Percentiles rank a stretch among this genome's conserved stretches.
These are phyloP conservation scores for Datura wrightii DNA, from an alignment of 257 asterid genomes.

Conservation along the genomic window DNA sequence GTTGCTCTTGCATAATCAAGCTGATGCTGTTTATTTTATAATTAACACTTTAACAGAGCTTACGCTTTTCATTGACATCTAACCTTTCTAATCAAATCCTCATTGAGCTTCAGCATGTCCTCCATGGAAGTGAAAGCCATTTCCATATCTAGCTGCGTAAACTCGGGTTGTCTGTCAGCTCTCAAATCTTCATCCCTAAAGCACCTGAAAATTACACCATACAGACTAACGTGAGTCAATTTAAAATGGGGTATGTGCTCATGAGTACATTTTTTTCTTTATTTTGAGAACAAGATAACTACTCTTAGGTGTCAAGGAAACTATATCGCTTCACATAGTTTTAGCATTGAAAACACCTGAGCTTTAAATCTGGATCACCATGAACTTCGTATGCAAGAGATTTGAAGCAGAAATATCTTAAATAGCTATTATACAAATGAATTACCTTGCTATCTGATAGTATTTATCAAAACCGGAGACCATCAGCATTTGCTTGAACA, in stretches of 20 bases:
- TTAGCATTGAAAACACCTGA: not conserved
- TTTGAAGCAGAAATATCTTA: not conserved
- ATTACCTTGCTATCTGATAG: slow-evolving; percentile 95
- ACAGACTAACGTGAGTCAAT: not conserved
- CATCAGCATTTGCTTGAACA: slow-evolving; percentile 99
- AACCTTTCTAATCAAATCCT: slow-evolving; percentile 96
- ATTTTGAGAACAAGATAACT: slow-evolving; percentile 23
- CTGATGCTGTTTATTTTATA: not conserved
- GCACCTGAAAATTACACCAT: slow-evolving; percentile 58
- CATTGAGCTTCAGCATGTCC: slow-evolving; percentile 95
- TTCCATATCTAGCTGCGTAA: slow-evolving; percentile 96
- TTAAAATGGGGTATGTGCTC: not conserved
- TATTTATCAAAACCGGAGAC: slow-evolving; percentile 93
- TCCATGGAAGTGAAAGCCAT: slow-evolving; percentile 93
- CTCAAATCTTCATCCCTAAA: slow-evolving; percentile 99
- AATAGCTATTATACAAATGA: slow-evolving; percentile 23
- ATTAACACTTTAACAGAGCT: not conserved
- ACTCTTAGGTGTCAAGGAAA: not conserved
- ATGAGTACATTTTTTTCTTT: not conserved
- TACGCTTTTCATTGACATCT: slow-evolving; percentile 9
- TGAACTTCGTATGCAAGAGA: slow-evolving; percentile 10
- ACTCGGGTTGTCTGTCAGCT: slow-evolving; percentile 99
- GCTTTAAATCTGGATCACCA: slow-evolving; percentile 17
- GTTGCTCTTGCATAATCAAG: not conserved
- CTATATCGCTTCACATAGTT: not conserved